Percentiles rank a stretch among this genome's conserved stretches.
Conservation (phyloP, 1,284 basidiomycete genomes). For the Xerocomus tenax region DNA sequence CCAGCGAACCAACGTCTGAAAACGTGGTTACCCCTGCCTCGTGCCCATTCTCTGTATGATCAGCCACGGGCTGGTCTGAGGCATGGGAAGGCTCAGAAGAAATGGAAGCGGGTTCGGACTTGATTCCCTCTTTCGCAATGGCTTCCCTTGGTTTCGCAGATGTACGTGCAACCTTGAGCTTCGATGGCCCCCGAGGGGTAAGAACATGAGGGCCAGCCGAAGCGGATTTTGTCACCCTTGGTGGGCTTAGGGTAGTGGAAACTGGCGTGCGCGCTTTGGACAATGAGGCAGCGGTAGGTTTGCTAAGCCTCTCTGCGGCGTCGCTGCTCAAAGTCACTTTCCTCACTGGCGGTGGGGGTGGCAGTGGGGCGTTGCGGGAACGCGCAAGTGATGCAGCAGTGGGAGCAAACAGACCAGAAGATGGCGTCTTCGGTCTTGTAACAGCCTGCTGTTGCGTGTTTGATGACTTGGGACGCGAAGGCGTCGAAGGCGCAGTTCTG, state of each 20-base stretch:
- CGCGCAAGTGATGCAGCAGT: slow-evolving; percentile 69
- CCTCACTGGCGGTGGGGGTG: slow-evolving; percentile 41
- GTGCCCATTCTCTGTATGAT: slow-evolving; percentile 22
- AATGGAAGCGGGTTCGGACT: slow-evolving; percentile 6
- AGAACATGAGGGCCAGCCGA: slow-evolving; percentile 14
- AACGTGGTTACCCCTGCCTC: slow-evolving; percentile 7
- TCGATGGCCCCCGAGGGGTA: slow-evolving; percentile 17
- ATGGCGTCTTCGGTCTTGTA: slow-evolving; percentile 47
- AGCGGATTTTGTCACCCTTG: slow-evolving; percentile 19
- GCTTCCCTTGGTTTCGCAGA: slow-evolving; percentile 13
- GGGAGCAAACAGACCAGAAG: slow-evolving; percentile 60
- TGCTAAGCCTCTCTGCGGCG: slow-evolving; percentile 55
- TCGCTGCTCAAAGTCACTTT: slow-evolving; percentile 44
- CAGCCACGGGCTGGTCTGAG: slow-evolving; percentile 10
- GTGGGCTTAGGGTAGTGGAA: slow-evolving; percentile 21
- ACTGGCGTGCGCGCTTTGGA: slow-evolving; percentile 39
- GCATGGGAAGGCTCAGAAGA: slow-evolving; percentile 14
- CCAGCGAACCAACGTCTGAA: slow-evolving; percentile 11
- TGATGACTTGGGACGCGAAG: slow-evolving; percentile 43
- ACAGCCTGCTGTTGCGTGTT: slow-evolving; percentile 21
- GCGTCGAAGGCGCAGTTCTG: slow-evolving; percentile 32
- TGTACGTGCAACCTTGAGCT: slow-evolving; percentile 17
- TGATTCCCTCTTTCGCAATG: slow-evolving; percentile 2
- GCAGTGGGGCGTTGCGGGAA: slow-evolving; percentile 45
- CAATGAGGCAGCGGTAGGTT: slow-evolving; percentile 67